Percentiles rank a stretch among this genome's conserved stretches.
Evolutionary conservation across 257 asterid genomes (phyloP).

Genomic region (Paulownia fortunei): DNA sequence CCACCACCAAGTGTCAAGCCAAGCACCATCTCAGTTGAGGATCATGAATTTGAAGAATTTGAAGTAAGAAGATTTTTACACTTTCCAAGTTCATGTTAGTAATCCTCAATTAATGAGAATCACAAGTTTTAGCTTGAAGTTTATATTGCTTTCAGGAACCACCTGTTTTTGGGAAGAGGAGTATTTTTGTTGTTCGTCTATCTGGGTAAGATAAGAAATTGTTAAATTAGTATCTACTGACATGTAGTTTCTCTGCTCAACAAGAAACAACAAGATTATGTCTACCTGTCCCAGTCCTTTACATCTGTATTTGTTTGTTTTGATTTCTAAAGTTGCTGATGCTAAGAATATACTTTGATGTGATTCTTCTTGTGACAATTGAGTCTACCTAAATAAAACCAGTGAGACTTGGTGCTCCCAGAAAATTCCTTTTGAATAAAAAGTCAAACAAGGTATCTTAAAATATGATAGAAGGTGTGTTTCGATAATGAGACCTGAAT

Average conservation of each 20-base stretch:
- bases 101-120: conserved; percentile 17
- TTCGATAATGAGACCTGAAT: too few relatives aligned
- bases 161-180: conserved; percentile 85
- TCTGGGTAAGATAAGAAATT: conserved; percentile 74
- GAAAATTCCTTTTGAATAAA: too few relatives aligned
- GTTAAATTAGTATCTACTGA: background rate
- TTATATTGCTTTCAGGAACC: conserved; percentile 69
- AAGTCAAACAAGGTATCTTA: too few relatives aligned
- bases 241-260: too few relatives aligned
- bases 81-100: conserved; percentile 7
- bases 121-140: conserved; percentile 28
- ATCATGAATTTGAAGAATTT: conserved; percentile 85
- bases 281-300: too few relatives aligned
- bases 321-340: too few relatives aligned
- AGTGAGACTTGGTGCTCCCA: too few relatives aligned
- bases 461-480: too few relatives aligned
- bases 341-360: background rate
- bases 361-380: background rate
- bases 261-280: too few relatives aligned
- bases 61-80: conserved; percentile 62
- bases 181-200: conserved; percentile 68
- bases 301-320: too few relatives aligned
- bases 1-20: conserved; percentile 73
- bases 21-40: conserved; percentile 69
- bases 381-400: background rate